Evolutionary conservation across 1,284 basidiomycete species (phyloP), one percentile per base, ranked within the genome.

Genomic region (Pseudozyma sp.): DNA sequence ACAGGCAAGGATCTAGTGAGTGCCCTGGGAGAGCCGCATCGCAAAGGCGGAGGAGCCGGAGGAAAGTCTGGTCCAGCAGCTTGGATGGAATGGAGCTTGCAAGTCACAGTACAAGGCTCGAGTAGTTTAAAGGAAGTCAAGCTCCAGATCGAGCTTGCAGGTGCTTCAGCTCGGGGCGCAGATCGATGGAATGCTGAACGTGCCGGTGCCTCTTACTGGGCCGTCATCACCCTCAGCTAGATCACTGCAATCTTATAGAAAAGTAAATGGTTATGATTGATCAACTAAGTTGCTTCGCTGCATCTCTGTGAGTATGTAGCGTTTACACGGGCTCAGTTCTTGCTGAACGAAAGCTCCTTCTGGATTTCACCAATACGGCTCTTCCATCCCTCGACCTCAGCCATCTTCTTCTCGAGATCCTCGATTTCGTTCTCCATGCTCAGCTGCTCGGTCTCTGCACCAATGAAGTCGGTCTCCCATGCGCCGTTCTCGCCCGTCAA

Each of bases 381-480:
- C 77, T 86, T 85, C 86, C 86, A 87, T 5, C 70, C 59, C 31
- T 85, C 83, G 39, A 87, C 86, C 21, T 87, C 83, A 19, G 76
- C 74, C 56, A 87, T 78, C 63, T 85, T 85, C 14, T 71, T 71
- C 70, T 85, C 79, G 31, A 87, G 73, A 19, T 82, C 78, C 34
- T 83, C 80, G 13, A 86, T 82, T 75, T 87, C 86, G 64, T 84
- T 80, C 43, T 86, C 84, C 56, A 92, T 87, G 25, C 89, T 90
- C 87, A 92, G 87, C n/a, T 90, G 88, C 85, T 92, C 90, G 78
- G 91, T 90, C 10, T 88, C 90, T 6, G 91, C 91, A 1, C 92
- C 91, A 31, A 92, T 88, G 34, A 88, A 89, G 25, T 89, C 88
- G 19, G 93, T 88, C 47, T 90, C 90, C 92, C 92, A 95, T 51